A percentile compares a stretch with the other conserved stretches of the same genome.
phyloP scores from a whole-genome alignment of 257 asterid genomes.

The Forsythia suspensa region DNA sequence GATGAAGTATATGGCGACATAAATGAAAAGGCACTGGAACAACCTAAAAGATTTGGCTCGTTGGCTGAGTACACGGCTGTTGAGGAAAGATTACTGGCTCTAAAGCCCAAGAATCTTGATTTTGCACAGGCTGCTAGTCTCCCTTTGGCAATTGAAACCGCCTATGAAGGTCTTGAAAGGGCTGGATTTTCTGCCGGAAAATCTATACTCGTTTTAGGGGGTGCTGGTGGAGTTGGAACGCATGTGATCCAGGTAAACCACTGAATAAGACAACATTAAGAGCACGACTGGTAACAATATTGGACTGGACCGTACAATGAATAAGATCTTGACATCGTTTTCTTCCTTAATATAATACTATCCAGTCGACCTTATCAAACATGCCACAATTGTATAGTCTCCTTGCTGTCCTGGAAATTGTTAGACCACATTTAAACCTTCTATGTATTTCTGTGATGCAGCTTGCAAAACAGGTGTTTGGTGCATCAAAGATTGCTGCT shows the following conservation, averaged over 20 bases:
- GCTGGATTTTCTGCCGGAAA: slow-evolving; percentile 70
- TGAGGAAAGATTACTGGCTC: slow-evolving; percentile 80
- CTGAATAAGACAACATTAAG: neutral
- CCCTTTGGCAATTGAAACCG: slow-evolving; percentile 87
- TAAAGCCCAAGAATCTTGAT: slow-evolving; percentile 75
- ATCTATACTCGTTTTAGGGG: slow-evolving; percentile 90
- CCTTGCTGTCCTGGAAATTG: neutral
- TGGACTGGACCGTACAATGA: neutral
- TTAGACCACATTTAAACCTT: neutral
- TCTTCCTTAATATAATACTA: neutral
- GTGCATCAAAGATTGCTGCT: slow-evolving; percentile 91
- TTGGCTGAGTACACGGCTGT: slow-evolving; percentile 84
- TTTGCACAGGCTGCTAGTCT: slow-evolving; percentile 81
- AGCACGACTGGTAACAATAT: neutral
- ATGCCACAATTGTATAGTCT: neutral
- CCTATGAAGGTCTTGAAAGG: slow-evolving; percentile 78
- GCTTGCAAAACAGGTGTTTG: slow-evolving; percentile 87
- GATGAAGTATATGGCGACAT: slow-evolving; percentile 89
- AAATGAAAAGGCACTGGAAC: slow-evolving; percentile 69
- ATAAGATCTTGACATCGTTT: neutral
- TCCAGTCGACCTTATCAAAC: neutral
- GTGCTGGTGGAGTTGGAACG: slow-evolving; percentile 97
- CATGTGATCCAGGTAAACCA: slow-evolving; percentile 75
- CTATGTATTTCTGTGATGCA: slow-evolving; percentile 22
- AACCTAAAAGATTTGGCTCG: slow-evolving; percentile 74